phyloP scores from a whole-genome alignment of 495 filamentous ascomycete species.

The Neurospora discreta region DNA sequence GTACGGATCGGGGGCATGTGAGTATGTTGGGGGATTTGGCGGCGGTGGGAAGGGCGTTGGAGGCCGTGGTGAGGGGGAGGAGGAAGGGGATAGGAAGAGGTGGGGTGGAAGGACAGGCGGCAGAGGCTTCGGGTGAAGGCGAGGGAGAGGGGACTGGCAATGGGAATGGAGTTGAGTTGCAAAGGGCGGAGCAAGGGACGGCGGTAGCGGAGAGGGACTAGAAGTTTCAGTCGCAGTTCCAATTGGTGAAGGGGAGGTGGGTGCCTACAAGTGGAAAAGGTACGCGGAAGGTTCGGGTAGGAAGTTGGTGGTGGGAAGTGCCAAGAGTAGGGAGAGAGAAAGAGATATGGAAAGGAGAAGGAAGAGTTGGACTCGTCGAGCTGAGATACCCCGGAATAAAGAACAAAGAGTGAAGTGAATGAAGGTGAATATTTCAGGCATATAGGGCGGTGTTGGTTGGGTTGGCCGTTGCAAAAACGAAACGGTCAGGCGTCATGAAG shows the following conservation, averaged over 20 bases:
- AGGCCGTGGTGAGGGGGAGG: slow-evolving; percentile 53
- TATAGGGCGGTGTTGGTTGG: not conserved
- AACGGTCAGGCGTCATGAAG: not conserved
- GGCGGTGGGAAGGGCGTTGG: slow-evolving; percentile 64
- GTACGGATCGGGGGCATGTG: slow-evolving; percentile 76
- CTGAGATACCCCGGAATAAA: not conserved
- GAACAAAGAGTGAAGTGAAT: not conserved
- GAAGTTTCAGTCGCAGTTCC: not conserved
- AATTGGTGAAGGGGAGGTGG: not conserved
- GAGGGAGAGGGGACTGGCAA: not conserved
- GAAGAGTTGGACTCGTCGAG: not conserved
- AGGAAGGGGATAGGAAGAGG: slow-evolving; percentile 53
- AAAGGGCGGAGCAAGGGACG: not conserved
- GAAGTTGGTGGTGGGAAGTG: not conserved
- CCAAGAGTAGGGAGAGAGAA: not conserved
- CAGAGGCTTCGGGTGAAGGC: not conserved
- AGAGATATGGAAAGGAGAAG: not conserved
- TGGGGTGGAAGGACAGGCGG: slow-evolving; percentile 21
- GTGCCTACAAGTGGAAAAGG: not conserved
- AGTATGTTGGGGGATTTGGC: slow-evolving; percentile 76
- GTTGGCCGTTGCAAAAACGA: not conserved
- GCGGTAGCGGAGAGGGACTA: not conserved
- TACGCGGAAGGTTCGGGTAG: not conserved
- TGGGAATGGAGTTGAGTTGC: not conserved
- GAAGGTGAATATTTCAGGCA: not conserved